Evolutionary conservation across 2,329 filamentous ascomycete species (phyloP).

Genomic region (Cadophora malorum): DNA sequence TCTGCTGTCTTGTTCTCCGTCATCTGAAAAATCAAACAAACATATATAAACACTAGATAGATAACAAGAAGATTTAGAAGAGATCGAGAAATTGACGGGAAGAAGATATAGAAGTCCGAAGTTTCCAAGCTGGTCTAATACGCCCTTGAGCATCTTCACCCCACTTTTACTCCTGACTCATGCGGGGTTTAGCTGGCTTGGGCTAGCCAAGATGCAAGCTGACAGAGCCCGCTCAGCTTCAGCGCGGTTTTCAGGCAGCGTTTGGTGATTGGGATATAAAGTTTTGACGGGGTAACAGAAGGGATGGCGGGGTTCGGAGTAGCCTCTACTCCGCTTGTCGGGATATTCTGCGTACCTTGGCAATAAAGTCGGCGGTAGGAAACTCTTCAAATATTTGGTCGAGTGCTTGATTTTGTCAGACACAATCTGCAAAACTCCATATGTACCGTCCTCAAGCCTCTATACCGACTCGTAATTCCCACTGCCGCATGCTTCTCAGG

Average conservation of each 20-base stretch:
- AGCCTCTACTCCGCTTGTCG: background rate
- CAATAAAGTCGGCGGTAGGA: too few species aligned
- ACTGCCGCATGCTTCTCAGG: too few species aligned
- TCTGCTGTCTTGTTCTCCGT: background rate
- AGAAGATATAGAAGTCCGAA: background rate
- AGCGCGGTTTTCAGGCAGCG: background rate
- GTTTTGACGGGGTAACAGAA: background rate
- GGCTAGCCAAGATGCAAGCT: background rate
- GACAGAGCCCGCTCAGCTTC: background rate
- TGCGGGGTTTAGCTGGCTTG: background rate
- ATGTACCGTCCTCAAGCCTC: too few species aligned
- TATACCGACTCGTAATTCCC: too few species aligned
- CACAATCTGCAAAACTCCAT: too few species aligned
- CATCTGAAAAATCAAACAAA: background rate
- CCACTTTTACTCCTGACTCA: constrained; percentile 7
- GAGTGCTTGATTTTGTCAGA: background rate
- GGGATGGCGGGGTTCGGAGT: background rate
- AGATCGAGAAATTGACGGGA: background rate
- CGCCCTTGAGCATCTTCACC: background rate
- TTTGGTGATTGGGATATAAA: background rate
- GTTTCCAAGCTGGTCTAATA: background rate
- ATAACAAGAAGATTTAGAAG: background rate
- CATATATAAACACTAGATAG: background rate
- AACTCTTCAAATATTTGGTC: too few species aligned
- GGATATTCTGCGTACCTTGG: too few species aligned